A percentile compares a stretch with the other conserved stretches of the same genome.
phyloP scores from a whole-genome alignment of 345 rosid species.

The Sisymbrium altissimum region DNA sequence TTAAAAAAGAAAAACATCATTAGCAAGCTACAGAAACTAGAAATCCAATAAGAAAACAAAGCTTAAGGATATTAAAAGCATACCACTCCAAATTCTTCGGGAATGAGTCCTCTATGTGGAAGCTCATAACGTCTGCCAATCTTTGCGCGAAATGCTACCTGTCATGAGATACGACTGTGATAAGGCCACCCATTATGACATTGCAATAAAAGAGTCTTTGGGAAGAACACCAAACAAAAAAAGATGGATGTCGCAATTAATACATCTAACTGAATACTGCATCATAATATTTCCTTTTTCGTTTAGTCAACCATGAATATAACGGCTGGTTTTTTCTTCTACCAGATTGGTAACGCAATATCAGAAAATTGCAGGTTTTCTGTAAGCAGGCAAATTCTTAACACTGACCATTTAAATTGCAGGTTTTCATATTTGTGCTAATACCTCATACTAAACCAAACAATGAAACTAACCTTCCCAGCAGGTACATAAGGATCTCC shows the following conservation, averaged over 20 bases:
- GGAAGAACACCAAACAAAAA: neutral
- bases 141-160: constrained; percentile 98
- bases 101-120: constrained; percentile 91
- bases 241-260: neutral
- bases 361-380: too few species aligned
- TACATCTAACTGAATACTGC: neutral
- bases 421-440: neutral
- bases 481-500: constrained; percentile 97
- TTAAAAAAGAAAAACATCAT: constrained; percentile 4
- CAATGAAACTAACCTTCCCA: constrained; percentile 64
- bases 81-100: constrained; percentile 99
- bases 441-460: constrained; percentile 11
- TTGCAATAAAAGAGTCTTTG: neutral
- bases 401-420: neutral
- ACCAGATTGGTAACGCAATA: too few species aligned
- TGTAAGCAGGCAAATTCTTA: neutral
- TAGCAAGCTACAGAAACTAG: constrained; percentile 4
- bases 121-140: constrained; percentile 87
- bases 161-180: constrained; percentile 2
- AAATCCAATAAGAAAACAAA: neutral
- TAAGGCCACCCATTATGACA: constrained; percentile 11
- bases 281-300: neutral
- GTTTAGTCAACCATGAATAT: neutral
- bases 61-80: neutral
- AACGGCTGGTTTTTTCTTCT: too few species aligned